Evolutionary conservation across 1,139 yeast genomes (phyloP).

Genomic region (Kurtzmaniella quercitrusa): DNA sequence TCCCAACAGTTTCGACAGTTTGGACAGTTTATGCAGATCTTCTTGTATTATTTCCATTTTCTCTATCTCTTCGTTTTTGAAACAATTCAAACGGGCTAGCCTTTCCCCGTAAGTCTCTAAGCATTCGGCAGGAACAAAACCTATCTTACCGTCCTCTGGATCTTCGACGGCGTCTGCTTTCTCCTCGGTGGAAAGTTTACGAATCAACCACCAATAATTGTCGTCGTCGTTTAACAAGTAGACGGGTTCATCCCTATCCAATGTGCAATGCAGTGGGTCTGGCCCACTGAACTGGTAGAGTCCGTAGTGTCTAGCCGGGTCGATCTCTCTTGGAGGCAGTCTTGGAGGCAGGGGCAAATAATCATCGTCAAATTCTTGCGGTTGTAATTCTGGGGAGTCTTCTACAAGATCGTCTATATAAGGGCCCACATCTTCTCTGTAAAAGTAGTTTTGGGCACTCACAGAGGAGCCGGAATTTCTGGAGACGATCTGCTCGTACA

Average conservation of each 20-base stretch:
- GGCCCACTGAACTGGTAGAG: conserved; percentile 86
- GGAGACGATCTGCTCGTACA: conserved; percentile 1
- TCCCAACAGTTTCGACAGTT: neutral
- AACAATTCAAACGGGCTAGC: conserved; percentile 85
- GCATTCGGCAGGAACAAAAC: conserved; percentile 96
- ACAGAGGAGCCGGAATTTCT: neutral
- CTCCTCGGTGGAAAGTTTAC: conserved; percentile 48
- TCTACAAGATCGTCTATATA: conserved; percentile 10
- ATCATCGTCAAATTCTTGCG: conserved; percentile 15
- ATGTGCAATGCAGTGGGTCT: conserved; percentile 87
- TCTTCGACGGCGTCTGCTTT: conserved; percentile 20
- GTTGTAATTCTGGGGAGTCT: neutral
- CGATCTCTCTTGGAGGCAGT: conserved; percentile 78
- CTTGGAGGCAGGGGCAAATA: conserved; percentile 64
- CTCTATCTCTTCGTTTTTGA: conserved; percentile 80
- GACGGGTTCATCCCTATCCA: conserved; percentile 79
- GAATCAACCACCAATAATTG: conserved; percentile 95
- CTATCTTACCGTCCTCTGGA: conserved; percentile 64
- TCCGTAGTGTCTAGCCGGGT: conserved; percentile 82
- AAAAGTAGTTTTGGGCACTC: neutral
- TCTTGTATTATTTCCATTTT: conserved; percentile 15
- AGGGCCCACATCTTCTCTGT: conserved; percentile 6
- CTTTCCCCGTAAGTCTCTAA: conserved; percentile 89
- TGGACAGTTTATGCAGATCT: neutral
- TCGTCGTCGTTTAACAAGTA: conserved; percentile 81